Base-by-base conservation (phyloP, 116 monocot genomes). In the Thalassia testudinum region DNA sequence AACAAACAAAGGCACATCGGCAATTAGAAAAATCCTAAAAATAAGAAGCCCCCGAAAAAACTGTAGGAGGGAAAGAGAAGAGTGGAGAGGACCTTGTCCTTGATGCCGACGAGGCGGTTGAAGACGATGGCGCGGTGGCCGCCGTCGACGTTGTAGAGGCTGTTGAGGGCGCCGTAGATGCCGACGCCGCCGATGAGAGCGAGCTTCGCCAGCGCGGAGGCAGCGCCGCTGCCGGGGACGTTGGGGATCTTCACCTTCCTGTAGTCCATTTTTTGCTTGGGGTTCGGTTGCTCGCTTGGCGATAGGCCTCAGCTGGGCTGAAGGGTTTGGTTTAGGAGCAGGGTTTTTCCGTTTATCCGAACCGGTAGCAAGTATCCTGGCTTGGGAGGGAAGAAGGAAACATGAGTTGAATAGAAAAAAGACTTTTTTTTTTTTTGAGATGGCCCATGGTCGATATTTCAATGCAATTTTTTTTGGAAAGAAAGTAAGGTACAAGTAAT, bases 51-150 rank as follows among this genome's bases (percentile, higher is more conserved):
- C 42, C 42, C 14, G 42, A 42, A 21, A 21, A 56, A 56, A 21
- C 14, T 48, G 5, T 21, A 21, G 27, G 5, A 21, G 22, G 56
- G 11, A 23, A 43, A 43, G 15, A 43, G n/a, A n/a, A n/a, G n/a
- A n/a, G n/a, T n/a, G n/a, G n/a, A 16, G 25, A 17, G 26, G 23
- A 84, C 85, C 90, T 75, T 82, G 56, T 89, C 79, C 59, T 82
- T 89, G 73, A 97, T 68, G 18, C 85, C 85, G 10, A 66, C 27
- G 69, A 82, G 61, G 42, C 89, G 89, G 62, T 97, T 97, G 80
- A 97, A 97, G 64, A 97, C 97, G 59, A 97, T 89, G 50, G 97
- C 97, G 6, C 90, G 85, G 66, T 89, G 90, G 24, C 97, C 97
- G 20, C 97, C 97, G 11, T 97, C 97, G 44, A 97, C 86, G 60